Evolutionary conservation across 352 stramenopile species (phyloP).

Genomic region (Sclerospora graminicola): DNA sequence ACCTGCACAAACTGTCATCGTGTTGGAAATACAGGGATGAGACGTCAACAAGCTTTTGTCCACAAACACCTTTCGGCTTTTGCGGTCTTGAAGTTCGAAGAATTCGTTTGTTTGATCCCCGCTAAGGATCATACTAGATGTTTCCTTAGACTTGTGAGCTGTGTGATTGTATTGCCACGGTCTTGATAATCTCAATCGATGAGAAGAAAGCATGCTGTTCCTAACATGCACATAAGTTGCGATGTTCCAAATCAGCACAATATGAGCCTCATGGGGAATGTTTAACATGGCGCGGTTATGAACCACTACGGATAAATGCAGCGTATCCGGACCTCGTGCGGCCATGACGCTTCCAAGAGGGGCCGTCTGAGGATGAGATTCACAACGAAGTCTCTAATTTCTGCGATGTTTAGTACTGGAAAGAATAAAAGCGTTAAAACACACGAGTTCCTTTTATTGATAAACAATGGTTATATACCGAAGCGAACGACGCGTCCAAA

Average conservation of each 20-base stretch:
- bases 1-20: conserved; percentile 37
- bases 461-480: no score
- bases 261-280: conserved; percentile 51
- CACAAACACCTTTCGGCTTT: conserved; percentile 41
- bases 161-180: conserved; percentile 24
- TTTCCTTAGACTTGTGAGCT: conserved; percentile 11
- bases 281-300: conserved; percentile 18
- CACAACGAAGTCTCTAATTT: no score
- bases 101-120: conserved; percentile 24
- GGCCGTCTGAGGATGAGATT: conserved; percentile 57
- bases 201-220: conserved; percentile 52
- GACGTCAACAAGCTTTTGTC: conserved; percentile 31
- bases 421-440: no score
- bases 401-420: no score
- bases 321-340: neutral
- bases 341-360: conserved; percentile 4
- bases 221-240: conserved; percentile 49
- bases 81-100: conserved; percentile 58
- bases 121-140: conserved; percentile 2
- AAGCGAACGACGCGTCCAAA: no score
- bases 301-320: conserved; percentile 1
- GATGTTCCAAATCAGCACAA: conserved; percentile 41
- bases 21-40: conserved; percentile 13
- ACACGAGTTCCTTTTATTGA: no score
- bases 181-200: conserved; percentile 54